phyloP scores from a whole-genome alignment of 2,329 filamentous ascomycete genomes.

The Sporothrix humicola region DNA sequence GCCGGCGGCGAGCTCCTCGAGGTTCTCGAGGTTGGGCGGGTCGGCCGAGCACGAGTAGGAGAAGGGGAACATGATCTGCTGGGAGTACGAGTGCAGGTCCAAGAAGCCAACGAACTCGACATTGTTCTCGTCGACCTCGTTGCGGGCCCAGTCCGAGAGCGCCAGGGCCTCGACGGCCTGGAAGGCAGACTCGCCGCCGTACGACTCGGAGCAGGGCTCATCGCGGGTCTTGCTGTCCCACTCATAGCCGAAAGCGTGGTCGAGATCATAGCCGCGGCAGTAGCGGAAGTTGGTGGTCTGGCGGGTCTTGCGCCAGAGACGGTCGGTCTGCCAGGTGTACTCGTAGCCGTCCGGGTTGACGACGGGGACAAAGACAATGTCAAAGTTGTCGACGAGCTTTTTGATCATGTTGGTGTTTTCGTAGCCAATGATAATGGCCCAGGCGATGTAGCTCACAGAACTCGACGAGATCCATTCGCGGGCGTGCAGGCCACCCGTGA shows the following conservation, averaged over 20 bases:
- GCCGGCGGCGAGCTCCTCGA: slow-evolving; percentile 87
- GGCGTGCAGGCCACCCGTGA: slow-evolving; percentile 88
- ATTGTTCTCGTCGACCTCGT: slow-evolving; percentile 72
- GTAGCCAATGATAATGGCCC: slow-evolving; percentile 83
- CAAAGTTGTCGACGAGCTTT: slow-evolving; percentile 79
- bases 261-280: slow-evolving; percentile 87
- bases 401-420: slow-evolving; percentile 74
- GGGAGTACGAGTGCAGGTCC: slow-evolving; percentile 93
- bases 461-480: slow-evolving; percentile 96
- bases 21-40: slow-evolving; percentile 87
- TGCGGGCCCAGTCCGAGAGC: slow-evolving; percentile 81
- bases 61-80: slow-evolving; percentile 93
- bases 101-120: slow-evolving; percentile 82
- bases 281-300: slow-evolving; percentile 82
- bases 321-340: slow-evolving; percentile 89
- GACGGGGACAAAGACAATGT: slow-evolving; percentile 86
- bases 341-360: slow-evolving; percentile 94
- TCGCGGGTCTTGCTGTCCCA: slow-evolving; percentile 72
- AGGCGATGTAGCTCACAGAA: slow-evolving; percentile 89
- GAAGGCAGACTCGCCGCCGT: slow-evolving; percentile 82
- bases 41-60: slow-evolving; percentile 78
- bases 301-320: slow-evolving; percentile 93
- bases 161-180: slow-evolving; percentile 78
- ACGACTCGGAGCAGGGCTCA: slow-evolving; percentile 91
- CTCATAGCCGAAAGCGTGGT: slow-evolving; percentile 82